A percentile compares a stretch with the other conserved stretches of the same genome.
Evolutionary conservation across 2,329 filamentous ascomycete species (phyloP).

Genomic region (Aspergillus brasiliensis): DNA sequence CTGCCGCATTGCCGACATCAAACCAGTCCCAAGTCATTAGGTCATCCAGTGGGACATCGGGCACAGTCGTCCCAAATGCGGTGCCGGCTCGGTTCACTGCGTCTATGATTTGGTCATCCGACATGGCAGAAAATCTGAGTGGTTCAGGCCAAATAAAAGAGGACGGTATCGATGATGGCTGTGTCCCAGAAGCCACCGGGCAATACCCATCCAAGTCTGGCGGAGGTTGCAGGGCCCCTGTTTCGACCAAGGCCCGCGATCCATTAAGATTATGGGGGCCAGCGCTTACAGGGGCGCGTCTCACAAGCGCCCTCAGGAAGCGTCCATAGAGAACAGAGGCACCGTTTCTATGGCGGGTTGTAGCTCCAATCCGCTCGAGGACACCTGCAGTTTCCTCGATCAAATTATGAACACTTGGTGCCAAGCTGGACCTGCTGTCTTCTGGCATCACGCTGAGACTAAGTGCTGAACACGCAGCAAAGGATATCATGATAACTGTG

Average conservation of each 20-base stretch:
- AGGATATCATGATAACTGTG: slow-evolving; percentile 76
- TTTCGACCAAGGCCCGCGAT: slow-evolving; percentile 11
- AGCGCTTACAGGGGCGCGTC: slow-evolving; percentile 36
- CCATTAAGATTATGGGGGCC: slow-evolving; percentile 16
- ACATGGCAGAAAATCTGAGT: slow-evolving; percentile 69
- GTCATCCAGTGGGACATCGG: slow-evolving; percentile 62
- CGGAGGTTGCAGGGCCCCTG: slow-evolving; percentile 17
- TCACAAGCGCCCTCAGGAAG: slow-evolving; percentile 55
- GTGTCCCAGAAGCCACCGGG: slow-evolving; percentile 24
- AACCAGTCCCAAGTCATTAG: slow-evolving; percentile 62
- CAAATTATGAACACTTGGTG: slow-evolving; percentile 64
- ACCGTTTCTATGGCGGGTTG: slow-evolving; percentile 67
- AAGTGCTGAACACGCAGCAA: slow-evolving; percentile 70
- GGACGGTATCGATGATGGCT: slow-evolving; percentile 29
- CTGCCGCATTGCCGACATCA: slow-evolving; percentile 41
- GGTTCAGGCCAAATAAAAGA: slow-evolving; percentile 52
- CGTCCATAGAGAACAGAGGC: slow-evolving; percentile 63
- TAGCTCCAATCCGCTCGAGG: slow-evolving; percentile 67
- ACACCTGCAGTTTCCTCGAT: slow-evolving; percentile 71
- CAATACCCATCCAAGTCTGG: slow-evolving; percentile 21
- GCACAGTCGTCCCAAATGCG: slow-evolving; percentile 58
- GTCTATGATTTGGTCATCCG: slow-evolving; percentile 67
- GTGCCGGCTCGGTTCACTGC: slow-evolving; percentile 65
- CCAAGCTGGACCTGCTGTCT: slow-evolving; percentile 58
- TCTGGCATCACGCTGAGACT: slow-evolving; percentile 62